Conservation (phyloP, 1,284 basidiomycete species). For the Ganoderma meredithae region DNA sequence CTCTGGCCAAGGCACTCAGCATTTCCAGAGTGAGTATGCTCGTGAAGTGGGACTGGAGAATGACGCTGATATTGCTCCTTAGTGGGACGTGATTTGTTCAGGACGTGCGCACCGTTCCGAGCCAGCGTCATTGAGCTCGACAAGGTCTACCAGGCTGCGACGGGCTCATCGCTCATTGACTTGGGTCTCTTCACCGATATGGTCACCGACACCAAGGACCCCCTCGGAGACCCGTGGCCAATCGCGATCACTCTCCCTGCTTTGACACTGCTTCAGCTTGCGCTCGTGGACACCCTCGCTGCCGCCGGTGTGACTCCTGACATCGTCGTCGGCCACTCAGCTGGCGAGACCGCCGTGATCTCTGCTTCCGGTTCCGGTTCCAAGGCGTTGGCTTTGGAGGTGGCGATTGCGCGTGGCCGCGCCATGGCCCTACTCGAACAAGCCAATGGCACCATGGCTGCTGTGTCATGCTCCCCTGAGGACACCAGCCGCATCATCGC, state of each 20-base stretch:
- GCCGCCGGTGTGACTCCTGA: constrained; percentile 46
- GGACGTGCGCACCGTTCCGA: constrained; percentile 44
- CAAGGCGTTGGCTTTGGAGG: constrained; percentile 47
- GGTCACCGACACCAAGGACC: constrained; percentile 1
- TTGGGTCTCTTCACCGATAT: constrained; percentile 42
- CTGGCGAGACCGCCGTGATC: constrained; percentile 51
- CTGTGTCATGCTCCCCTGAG: constrained; percentile 43
- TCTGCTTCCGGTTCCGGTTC: constrained; percentile 51
- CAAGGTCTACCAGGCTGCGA: constrained; percentile 37
- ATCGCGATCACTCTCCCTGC: constrained; percentile 45
- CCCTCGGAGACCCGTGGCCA: constrained; percentile 44
- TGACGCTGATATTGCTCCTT: background rate
- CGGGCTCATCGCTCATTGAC: constrained; percentile 45
- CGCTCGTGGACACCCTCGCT: constrained; percentile 48
- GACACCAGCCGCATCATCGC: constrained; percentile 37
- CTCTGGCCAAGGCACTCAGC: constrained; percentile 54
- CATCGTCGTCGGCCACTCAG: constrained; percentile 49
- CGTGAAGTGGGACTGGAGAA: background rate
- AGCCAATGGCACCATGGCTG: constrained; percentile 50
- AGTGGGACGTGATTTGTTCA: constrained; percentile 52
- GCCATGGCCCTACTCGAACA: constrained; percentile 45
- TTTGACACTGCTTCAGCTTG: constrained; percentile 53
- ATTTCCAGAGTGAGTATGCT: constrained; percentile 41
- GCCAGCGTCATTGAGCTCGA: constrained; percentile 47
- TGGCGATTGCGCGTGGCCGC: constrained; percentile 48